Evolutionary conservation across 352 stramenopile genomes (phyloP), one percentile per base, ranked within the genome.

Genomic region (Pythium dissimile): DNA sequence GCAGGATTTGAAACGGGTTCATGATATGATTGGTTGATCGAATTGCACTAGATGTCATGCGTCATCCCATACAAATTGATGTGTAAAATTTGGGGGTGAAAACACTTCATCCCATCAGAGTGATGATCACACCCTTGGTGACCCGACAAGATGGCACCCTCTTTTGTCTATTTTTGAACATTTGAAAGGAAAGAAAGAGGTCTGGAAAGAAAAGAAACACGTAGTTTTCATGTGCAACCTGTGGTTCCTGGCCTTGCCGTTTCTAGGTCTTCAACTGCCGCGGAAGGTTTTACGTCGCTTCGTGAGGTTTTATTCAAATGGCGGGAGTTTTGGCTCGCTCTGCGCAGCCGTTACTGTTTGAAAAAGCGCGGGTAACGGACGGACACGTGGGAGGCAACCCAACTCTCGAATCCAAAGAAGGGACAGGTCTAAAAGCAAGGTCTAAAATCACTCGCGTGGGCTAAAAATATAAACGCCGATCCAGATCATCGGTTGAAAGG

Each of bases 101-200:
- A 56, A 46, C 15, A 43, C 26, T 51, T 58, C 24, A 9, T 13
- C 5, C 11, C 8, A 16, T 45, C 54, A 44, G 65, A 68, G 42
- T 69, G 61, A 47, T 64, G 51, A 26, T 67, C 46, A 28, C 9
- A 30, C 20, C 26, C 34, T 27, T 39, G 9, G n/a, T 15, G 31
- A 49, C 18, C 45, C 45, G 52, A 37, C 54, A 59, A 59, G 32
- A 56, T 60, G 49, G 23, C 38, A 54, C 27, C 50, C 18, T 23
- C 18, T 46, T 58, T 53, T 39, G 50, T 32, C 59, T 65, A 66
- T 62, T 64, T 77, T 74, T 77, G 69, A 73, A 72, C 63, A 51
- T 71, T 74, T 72, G 62, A 74, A 73, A 73, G 41, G 45, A 54
- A 63, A 54, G 27, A 58, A 62, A 59, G 31, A 34, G 10, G 21